Evolutionary conservation across 140 eudicot genomes (phyloP), one percentile per base, ranked within the genome.

Genomic region (Oenanthe javanica): DNA sequence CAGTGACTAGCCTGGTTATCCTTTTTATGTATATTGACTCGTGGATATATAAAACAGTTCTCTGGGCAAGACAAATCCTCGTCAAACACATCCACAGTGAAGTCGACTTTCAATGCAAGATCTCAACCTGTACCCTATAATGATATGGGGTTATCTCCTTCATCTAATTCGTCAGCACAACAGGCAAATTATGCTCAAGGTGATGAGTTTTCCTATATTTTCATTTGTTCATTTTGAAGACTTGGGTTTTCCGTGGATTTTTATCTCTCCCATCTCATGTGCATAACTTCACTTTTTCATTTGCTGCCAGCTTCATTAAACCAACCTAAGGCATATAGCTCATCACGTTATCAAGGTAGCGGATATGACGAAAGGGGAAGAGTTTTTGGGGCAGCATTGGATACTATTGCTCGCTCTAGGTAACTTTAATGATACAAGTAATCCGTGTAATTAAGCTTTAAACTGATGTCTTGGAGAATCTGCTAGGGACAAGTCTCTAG

Each of bases 51-150:
- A 12, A 54, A 79, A 86, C 96, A 91, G 97, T 87, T 93, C n/a
- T 88, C 93, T 84, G 97, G 98, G 75, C 87, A 88, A 85, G 98
- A 91, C 82, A 93, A 87, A 85, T 83, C 90, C 80, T 76, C 85
- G 9, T n/a, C 80, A 50, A 72, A 71, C 50, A 31, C 82, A 4
- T 81, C 82, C 76, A 8, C 89, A 25, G 78, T 84, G 49, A 85
- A 42, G 79, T 74, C 87, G 47, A 64, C 92, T 80, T 84, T 14
- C 69, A 88, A 77, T 77, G 84, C 90, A 81, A 87, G 92, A 86
- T 75, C 81, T 42, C 71, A 52, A 75, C 77, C 83, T 70, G 59
- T 51, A 21, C 81, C 84, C 27, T 82, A 19, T 81, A 80, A 52
- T 57, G 55, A 86, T 59, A 79, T 87, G 80, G 93, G 84, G 77